Percentiles rank a stretch among this genome's conserved stretches.
phyloP scores from a whole-genome alignment of 768 basidiomycete species.

The Suillus variegatus region DNA sequence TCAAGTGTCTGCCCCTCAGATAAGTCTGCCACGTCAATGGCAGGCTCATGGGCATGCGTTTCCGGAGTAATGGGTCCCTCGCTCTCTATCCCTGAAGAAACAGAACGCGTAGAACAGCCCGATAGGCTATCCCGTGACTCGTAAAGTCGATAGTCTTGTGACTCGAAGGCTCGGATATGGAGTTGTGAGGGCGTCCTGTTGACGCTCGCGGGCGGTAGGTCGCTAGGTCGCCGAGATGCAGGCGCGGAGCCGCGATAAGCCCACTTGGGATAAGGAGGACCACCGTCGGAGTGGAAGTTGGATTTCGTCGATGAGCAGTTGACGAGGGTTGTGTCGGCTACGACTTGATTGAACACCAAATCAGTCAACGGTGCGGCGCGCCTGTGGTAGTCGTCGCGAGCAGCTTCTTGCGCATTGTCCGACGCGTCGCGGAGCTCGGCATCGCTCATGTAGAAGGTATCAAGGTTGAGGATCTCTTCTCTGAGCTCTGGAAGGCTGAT shows the following conservation, averaged over 20 bases:
- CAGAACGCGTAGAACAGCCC: not conserved
- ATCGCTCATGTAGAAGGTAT: slow-evolving; percentile 62
- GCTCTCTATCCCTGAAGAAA: slow-evolving; percentile 26
- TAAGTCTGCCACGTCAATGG: slow-evolving; percentile 45
- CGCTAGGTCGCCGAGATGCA: not conserved
- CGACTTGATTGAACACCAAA: slow-evolving; percentile 4
- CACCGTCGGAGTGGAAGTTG: slow-evolving; percentile 3
- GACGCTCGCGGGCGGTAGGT: not conserved
- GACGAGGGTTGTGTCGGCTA: slow-evolving; percentile 2
- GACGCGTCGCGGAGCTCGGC: slow-evolving; percentile 41
- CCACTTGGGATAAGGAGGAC: slow-evolving; percentile 4
- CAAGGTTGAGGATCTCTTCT: slow-evolving; percentile 50
- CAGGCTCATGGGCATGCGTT: slow-evolving; percentile 41
- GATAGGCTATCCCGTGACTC: not conserved
- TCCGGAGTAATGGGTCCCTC: slow-evolving; percentile 52
- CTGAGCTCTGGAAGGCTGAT: slow-evolving; percentile 67
- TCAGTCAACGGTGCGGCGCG: not conserved
- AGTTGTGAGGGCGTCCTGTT: not conserved
- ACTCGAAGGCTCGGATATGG: not conserved
- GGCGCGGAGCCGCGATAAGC: not conserved
- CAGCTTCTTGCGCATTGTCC: slow-evolving; percentile 11
- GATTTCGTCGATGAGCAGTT: slow-evolving; percentile 1
- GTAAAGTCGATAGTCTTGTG: slow-evolving; percentile 2
- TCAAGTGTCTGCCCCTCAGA: slow-evolving; percentile 33
- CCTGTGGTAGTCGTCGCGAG: not conserved